Evolutionary conservation across 768 basidiomycete genomes (phyloP).

Genomic region (Chlorophyllum brunneum): DNA sequence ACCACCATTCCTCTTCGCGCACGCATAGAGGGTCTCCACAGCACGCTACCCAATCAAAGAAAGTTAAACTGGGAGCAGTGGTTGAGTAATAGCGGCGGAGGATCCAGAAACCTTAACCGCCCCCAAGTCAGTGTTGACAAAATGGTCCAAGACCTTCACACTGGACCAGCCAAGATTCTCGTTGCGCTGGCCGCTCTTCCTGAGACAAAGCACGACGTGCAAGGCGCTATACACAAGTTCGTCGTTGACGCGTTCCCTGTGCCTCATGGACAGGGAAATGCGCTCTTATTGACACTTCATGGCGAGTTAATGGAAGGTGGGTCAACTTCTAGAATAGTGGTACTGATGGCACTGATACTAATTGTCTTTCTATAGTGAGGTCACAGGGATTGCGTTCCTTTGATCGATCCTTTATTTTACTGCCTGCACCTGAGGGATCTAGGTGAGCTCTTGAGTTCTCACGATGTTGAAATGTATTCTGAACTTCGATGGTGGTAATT

Average conservation of each 20-base stretch:
- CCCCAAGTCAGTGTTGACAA: conserved; percentile 61
- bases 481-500: conserved; percentile 9
- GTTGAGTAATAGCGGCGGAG: conserved; percentile 48
- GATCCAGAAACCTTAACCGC: conserved; percentile 76
- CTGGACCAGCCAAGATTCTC: conserved; percentile 63
- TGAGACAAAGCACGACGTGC: conserved; percentile 76
- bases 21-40: conserved; percentile 65
- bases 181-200: conserved; percentile 65
- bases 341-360: conserved; percentile 4
- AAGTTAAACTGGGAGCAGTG: conserved; percentile 78
- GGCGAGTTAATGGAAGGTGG: conserved; percentile 89
- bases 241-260: conserved; percentile 84
- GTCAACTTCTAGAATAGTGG: not conserved
- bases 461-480: conserved; percentile 11
- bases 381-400: conserved; percentile 84
- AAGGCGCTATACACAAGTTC: conserved; percentile 42
- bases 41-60: conserved; percentile 75
- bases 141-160: conserved; percentile 62
- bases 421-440: conserved; percentile 77
- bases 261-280: conserved; percentile 53
- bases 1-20: conserved; percentile 79
- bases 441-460: conserved; percentile 49
- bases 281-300: conserved; percentile 74
- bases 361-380: conserved; percentile 23
- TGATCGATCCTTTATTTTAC: conserved; percentile 86